Conservation (phyloP, 495 filamentous ascomycete genomes). For the Aspergillus bertholletiae region DNA sequence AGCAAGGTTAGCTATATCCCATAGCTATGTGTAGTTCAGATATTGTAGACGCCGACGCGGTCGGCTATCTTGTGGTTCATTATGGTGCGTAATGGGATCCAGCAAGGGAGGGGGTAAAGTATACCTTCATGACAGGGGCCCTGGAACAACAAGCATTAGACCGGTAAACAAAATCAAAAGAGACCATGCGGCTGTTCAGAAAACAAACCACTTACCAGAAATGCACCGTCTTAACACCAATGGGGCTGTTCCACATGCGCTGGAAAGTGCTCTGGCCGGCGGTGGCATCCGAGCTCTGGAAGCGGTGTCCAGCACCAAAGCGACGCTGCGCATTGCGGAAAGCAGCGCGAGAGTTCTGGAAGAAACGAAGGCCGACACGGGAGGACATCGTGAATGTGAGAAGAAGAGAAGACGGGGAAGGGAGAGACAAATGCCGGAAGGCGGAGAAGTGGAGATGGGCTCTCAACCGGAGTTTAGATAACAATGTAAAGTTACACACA, state of each 20-base stretch:
- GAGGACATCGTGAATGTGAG: conserved; percentile 32
- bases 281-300: conserved; percentile 59
- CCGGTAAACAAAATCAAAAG: neutral
- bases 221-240: conserved; percentile 94
- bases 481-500: neutral
- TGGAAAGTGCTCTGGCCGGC: conserved; percentile 57
- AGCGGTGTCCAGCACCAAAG: conserved; percentile 55
- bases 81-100: neutral
- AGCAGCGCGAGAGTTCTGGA: conserved; percentile 51
- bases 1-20: conserved; percentile 1
- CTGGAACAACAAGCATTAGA: conserved; percentile 32
- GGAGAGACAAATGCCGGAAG: conserved; percentile 18
- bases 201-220: conserved; percentile 67
- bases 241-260: conserved; percentile 79
- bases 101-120: conserved; percentile 16
- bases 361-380: conserved; percentile 46
- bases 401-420: conserved; percentile 12
- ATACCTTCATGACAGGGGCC: conserved; percentile 96
- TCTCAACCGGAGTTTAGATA: neutral
- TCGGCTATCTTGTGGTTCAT: neutral
- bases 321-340: conserved; percentile 48
- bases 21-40: no score
- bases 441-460: neutral
- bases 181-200: neutral
- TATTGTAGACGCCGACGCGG: no score